Evolutionary conservation across 768 basidiomycete species (phyloP).

Genomic region (Pisolithus microcarpus): DNA sequence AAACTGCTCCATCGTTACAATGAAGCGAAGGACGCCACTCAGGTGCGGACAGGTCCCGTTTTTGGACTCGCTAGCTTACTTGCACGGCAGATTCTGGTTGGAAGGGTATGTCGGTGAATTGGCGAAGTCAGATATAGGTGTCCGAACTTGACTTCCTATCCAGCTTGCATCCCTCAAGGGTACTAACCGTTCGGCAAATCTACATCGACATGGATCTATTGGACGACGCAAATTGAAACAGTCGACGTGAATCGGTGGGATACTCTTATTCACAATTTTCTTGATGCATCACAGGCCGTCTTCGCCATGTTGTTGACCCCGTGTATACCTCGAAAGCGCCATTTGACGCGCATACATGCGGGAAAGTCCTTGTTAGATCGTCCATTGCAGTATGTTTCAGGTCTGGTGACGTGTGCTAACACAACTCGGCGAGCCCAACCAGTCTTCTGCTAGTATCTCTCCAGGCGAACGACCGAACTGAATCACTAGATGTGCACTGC

Average conservation of each 20-base stretch:
- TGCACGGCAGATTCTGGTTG: slow-evolving; percentile 59
- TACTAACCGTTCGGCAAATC: slow-evolving; percentile 64
- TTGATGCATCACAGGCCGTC: not conserved
- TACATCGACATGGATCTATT: slow-evolving; percentile 65
- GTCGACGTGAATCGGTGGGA: not conserved
- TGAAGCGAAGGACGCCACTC: slow-evolving; percentile 77
- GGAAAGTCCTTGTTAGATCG: too few relatives aligned
- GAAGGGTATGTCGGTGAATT: slow-evolving; percentile 44
- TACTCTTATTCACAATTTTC: not conserved
- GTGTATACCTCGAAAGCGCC: too few relatives aligned
- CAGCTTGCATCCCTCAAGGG: slow-evolving; percentile 69
- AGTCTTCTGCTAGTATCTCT: too few relatives aligned
- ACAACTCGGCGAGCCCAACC: too few relatives aligned
- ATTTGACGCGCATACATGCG: too few relatives aligned
- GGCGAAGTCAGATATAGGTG: slow-evolving; percentile 1
- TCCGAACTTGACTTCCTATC: slow-evolving; percentile 8
- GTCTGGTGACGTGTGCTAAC: too few relatives aligned
- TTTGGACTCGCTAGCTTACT: not conserved
- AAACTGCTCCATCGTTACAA: slow-evolving; percentile 69
- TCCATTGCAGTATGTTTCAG: too few relatives aligned
- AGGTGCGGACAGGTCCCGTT: slow-evolving; percentile 36
- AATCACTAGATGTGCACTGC: too few relatives aligned
- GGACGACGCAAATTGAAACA: slow-evolving; percentile 40
- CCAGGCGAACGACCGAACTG: too few relatives aligned
- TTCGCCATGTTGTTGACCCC: not conserved